Conservation (phyloP, 805 yeast genomes). For the Teunomyces tritomae region DNA sequence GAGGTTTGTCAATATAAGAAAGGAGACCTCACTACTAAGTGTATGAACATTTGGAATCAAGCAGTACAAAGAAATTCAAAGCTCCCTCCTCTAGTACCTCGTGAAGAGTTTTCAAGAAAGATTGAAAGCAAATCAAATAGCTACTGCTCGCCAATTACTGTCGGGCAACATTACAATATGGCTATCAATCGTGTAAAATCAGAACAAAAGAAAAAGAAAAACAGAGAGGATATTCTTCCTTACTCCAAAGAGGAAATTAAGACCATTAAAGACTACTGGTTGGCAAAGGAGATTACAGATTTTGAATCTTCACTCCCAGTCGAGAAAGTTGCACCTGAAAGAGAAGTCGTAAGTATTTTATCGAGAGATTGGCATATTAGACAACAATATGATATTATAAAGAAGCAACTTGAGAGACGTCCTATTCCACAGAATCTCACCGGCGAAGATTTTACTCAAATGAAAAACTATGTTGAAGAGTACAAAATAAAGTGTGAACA, state of each 20-base stretch:
- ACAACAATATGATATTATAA: not conserved
- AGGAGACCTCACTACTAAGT: not conserved
- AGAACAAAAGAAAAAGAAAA: too few species aligned
- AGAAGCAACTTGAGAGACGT: not conserved
- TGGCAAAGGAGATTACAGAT: not conserved
- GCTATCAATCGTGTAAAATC: too few species aligned
- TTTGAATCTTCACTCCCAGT: not conserved
- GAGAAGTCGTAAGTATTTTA: not conserved
- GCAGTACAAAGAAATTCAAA: too few species aligned
- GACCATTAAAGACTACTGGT: not conserved
- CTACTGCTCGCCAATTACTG: too few species aligned
- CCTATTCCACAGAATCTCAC: not conserved
- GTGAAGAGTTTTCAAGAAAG: too few species aligned
- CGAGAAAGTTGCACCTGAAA: not conserved
- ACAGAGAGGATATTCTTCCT: too few species aligned
- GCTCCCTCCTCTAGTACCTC: too few species aligned
- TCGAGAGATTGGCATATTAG: not conserved
- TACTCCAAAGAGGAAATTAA: not conserved
- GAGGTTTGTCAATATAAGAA: not conserved
- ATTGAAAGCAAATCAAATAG: too few species aligned
- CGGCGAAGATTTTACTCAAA: not conserved
- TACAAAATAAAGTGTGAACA: not conserved
- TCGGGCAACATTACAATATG: too few species aligned
- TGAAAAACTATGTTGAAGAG: not conserved
- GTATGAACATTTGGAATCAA: too few species aligned